Percentiles rank a stretch among this genome's conserved stretches.
phyloP scores from a whole-genome alignment of 148 eudicot species.

The Vaccinium corymbosum region DNA sequence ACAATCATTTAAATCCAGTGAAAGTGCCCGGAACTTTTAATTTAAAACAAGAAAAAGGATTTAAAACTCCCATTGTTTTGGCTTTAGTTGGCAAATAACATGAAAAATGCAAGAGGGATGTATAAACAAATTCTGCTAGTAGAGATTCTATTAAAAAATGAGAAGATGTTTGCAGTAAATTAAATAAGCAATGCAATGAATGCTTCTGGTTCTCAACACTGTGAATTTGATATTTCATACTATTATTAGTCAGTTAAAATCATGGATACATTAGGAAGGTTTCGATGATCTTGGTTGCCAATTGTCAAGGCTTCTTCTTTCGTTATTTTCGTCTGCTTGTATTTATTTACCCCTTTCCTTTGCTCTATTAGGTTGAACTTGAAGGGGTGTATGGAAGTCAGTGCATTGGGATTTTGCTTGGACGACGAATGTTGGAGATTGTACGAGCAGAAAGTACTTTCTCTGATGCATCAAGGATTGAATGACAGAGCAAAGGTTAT shows the following conservation, averaged over 20 bases:
- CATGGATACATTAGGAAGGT: neutral
- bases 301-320: neutral
- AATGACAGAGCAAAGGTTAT: conserved; percentile 64
- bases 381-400: conserved; percentile 52
- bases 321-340: neutral
- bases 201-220: neutral
- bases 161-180: neutral
- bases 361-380: conserved; percentile 57
- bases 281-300: neutral
- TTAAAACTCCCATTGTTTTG: neutral
- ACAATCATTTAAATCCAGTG: neutral
- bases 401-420: conserved; percentile 56
- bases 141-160: neutral
- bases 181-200: neutral
- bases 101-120: neutral
- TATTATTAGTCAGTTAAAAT: neutral
- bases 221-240: neutral
- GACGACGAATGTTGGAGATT: conserved; percentile 94
- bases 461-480: conserved; percentile 61
- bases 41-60: neutral
- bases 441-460: conserved; percentile 72
- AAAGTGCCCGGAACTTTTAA: neutral
- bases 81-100: neutral
- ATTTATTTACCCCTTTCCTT: neutral
- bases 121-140: neutral